Evolutionary conservation across 2,329 filamentous ascomycete species (phyloP), one percentile per base, ranked within the genome.

Genomic region (Colletotrichum plurivorum): DNA sequence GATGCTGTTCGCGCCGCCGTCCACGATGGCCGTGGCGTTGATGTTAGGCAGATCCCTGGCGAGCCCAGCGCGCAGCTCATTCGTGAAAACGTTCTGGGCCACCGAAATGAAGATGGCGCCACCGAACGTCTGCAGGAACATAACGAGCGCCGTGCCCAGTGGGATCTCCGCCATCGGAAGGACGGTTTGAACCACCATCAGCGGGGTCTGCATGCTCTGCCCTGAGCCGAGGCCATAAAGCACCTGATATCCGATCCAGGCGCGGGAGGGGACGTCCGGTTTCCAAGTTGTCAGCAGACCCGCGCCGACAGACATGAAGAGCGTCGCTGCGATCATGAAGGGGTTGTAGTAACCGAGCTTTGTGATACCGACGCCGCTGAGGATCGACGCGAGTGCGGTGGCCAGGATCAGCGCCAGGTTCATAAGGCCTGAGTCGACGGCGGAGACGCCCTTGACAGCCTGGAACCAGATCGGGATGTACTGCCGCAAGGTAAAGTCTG

Each of bases 311-410:
- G 77, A 67, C 58, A 63, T 74, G 49, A 74, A 70, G 65, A 80
- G 63, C 1, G 78, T 72, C 1, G 75, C 75, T 1, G 71, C 49
- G 3, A 80, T 75, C 75, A 81, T 79, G 27, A 75, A 78, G 0
- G 73, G 80, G 25, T 72, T 76, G 36, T 81, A 81, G 57, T 82
- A 81, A 5, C 81, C 81, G 6, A 77, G 48, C 9, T 76, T 57
- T 2, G 75, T 76, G 22, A 77, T 73, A n/a, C 74, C 49, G 13
- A 72, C 55, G 13, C 78, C 78, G 1, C 73, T 63, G 6, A 73
- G 10, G 15, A 78, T 71, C 7, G 74, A 73, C 15, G 71, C 67
- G 3, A 78, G 20, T 3, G 75, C 75, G n/a, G 77, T 72, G 7
- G 73, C 72, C 1, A 80, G 70, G 45, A 80, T 72, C 4, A 76